Base-by-base conservation (phyloP, 441 rosid genomes). In the Brassica hybrid region DNA sequence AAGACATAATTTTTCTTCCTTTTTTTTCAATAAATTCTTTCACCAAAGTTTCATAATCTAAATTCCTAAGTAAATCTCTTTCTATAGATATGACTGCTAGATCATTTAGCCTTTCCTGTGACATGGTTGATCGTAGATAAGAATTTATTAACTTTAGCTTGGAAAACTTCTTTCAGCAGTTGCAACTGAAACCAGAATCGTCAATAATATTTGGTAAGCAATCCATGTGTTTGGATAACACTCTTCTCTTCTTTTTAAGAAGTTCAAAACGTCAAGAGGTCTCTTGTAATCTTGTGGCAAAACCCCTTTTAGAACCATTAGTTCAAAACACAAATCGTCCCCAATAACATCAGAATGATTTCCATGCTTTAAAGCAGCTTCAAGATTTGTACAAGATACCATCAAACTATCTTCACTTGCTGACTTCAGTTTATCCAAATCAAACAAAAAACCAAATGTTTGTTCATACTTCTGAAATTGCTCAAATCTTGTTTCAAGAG, bases 341-440 rank as follows among this genome's bases (percentile, higher is more conserved):
- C 17, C 56, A 48, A 48, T 48, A n/a, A 41, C 12, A 66, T 65
- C 56, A 12, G 0, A 41, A 41, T 65, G 17, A 13, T 65, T 41
- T 41, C 11, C 69, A 41, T 43, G 7, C 5, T 65, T 41, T 18
- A 65, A 11, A 41, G 1, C 6, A 1, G 56, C 18, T 19, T 41
- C 56, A 19, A 65, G 34, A 65, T 63, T 34, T 50, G 27, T 11
- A 65, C 52, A 65, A 2, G 8, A 65, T 18, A 30, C 11, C 11
- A 1, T 38, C 14, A 65, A 65, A 38, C 52, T 65, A 3, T 66
- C 69, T 1, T 66, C 18, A 66, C 34, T 66, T 66, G 57, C 7
- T 3, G 7, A 1, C 0, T 43, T 6, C 34, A 66, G 5, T 21
- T 66, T 66, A 2, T 21, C 5, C 18, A 43, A 7, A 66, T 66